Base-by-base conservation (phyloP, 352 stramenopile species). In the Globisporangium nunn region DNA sequence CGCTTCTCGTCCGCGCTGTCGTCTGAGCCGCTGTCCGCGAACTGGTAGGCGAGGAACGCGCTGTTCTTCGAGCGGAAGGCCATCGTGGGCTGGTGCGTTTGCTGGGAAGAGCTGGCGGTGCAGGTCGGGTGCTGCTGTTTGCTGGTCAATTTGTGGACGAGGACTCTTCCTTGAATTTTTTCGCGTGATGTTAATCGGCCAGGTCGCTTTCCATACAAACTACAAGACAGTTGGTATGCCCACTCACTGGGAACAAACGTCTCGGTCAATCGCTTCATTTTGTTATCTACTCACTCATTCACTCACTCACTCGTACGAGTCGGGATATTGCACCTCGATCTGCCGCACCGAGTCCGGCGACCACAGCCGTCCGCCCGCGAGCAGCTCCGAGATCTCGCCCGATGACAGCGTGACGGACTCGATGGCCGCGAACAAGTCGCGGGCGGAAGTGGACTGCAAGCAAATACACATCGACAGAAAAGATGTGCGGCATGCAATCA, bases 351-450 rank as follows among this genome's bases (percentile, higher is more conserved):
- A 74, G 50, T 93, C 85, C 6, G 85, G 85, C 0, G 82, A 88
- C 85, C 85, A 94, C 12, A 87, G 78, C 43, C 76, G 72, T 4
- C 81, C 85, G 40, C 82, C 82, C 1, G 71, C 71, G 11, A 94
- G 62, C 30, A 94, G 60, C 56, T 73, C 66, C 29, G 68, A 81
- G 64, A 94, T 91, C 30, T 91, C 85, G 7, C 65, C 50, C 39
- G 80, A 80, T 1, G 85, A 94, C 8, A 94, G 71, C 46, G 69
- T 78, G 18, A 91, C 74, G 8, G 66, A 73, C 46, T 75, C 67
- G 54, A 94, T 86, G 8, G 85, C 62, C 4, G 74, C 63, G 43
- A 94, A 89, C 43, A 93, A 69, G 35, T 87, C 68, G 23, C 63
- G 69, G 1, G 85, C 74, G 6, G 69, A 76, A 17, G 73, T 89